Conservation (phyloP, 2,329 filamentous ascomycete genomes). For the Phaeosphaeriaceae sp. region DNA sequence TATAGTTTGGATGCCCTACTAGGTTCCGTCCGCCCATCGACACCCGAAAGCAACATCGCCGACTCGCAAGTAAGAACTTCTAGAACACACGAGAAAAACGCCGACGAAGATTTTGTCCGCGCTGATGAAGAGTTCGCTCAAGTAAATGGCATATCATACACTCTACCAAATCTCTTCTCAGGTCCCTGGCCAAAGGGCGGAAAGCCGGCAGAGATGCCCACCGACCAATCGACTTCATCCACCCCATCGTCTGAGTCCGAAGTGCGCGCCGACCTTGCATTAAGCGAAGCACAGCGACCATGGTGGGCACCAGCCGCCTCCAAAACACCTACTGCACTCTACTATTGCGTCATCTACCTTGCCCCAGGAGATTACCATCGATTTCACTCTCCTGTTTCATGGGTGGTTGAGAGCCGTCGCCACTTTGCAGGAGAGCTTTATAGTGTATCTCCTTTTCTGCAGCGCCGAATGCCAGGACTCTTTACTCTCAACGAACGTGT, state of each 20-base stretch:
- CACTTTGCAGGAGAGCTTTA: conserved; percentile 97
- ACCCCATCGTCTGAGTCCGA: conserved; percentile 77
- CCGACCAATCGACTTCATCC: conserved; percentile 75
- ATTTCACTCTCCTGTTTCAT: conserved; percentile 93
- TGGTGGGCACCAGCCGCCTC: conserved; percentile 55
- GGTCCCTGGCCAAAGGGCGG: conserved; percentile 60
- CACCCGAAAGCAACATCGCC: conserved; percentile 51
- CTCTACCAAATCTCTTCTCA: conserved; percentile 83
- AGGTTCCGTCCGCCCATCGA: conserved; percentile 57
- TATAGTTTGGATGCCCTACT: conserved; percentile 94
- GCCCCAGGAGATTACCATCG: conserved; percentile 98
- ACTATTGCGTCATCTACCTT: conserved; percentile 94
- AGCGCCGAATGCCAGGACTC: conserved; percentile 87
- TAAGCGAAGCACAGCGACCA: conserved; percentile 64
- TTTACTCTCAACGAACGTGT: conserved; percentile 98
- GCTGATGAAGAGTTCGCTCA: conserved; percentile 91
- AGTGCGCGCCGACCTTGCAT: conserved; percentile 82
- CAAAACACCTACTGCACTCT: conserved; percentile 69
- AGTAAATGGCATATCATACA: conserved; percentile 95
- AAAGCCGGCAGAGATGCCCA: conserved; percentile 59
- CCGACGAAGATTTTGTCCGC: conserved; percentile 69
- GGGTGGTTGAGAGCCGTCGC: conserved; percentile 93
- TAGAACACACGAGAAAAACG: conserved; percentile 43
- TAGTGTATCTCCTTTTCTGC: conserved; percentile 92
- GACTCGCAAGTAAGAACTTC: conserved; percentile 27